Conservation (phyloP, 2,329 filamentous ascomycete genomes). For the Cercospora janseana region DNA sequence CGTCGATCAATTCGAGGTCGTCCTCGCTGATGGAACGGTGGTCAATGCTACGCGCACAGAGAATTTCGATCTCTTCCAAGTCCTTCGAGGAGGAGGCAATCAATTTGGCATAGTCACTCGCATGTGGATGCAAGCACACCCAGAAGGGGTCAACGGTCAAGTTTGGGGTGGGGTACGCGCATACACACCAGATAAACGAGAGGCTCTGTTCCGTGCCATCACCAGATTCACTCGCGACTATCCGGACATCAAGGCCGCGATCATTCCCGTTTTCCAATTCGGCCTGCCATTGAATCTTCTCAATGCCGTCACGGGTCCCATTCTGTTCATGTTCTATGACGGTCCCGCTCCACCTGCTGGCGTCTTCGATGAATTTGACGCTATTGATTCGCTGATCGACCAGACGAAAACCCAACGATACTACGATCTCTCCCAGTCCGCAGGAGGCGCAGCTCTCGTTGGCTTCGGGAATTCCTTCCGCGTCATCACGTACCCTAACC, state of each 20-base stretch:
- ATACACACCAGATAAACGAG: constrained; percentile 19
- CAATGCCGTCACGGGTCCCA: constrained; percentile 23
- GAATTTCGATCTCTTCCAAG: constrained; percentile 52
- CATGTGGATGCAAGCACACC: constrained; percentile 26
- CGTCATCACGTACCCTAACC: constrained; percentile 18
- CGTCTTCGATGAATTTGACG: constrained; percentile 23
- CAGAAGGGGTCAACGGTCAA: constrained; percentile 23
- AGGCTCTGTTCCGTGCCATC: constrained; percentile 21
- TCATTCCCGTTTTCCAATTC: constrained; percentile 25
- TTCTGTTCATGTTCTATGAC: constrained; percentile 27
- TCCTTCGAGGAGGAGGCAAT: constrained; percentile 54
- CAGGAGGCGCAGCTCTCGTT: constrained; percentile 18
- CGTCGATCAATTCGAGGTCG: constrained; percentile 43
- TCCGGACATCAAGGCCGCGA: constrained; percentile 22
- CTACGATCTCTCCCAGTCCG: constrained; percentile 17
- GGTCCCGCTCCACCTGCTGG: constrained; percentile 19
- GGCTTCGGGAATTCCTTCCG: constrained; percentile 28
- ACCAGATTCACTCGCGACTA: constrained; percentile 21
- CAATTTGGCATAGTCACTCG: constrained; percentile 39
- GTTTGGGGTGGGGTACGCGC: constrained; percentile 26
- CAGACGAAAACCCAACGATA: constrained; percentile 19
- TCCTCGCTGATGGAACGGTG: constrained; percentile 52
- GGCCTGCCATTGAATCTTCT: constrained; percentile 19
- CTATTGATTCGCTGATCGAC: constrained; percentile 9
- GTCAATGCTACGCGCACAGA: constrained; percentile 46